phyloP scores from a whole-genome alignment of 2,329 filamentous ascomycete genomes.

The Polychaeton citri region DNA sequence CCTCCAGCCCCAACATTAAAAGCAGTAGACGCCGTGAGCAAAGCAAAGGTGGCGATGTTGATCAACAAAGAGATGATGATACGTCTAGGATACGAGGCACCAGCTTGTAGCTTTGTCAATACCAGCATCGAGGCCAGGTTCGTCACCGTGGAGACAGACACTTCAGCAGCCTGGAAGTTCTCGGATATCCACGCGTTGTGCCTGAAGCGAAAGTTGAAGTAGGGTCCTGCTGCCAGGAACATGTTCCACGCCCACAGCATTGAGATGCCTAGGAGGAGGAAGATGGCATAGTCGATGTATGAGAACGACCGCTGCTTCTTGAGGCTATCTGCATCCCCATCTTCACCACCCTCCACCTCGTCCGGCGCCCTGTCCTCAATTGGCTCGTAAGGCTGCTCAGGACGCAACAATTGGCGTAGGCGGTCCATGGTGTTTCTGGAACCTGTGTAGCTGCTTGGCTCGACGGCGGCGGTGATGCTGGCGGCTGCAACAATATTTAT shows the following conservation, averaged over 20 bases:
- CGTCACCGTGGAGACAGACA: slow-evolving; percentile 72
- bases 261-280: slow-evolving; percentile 70
- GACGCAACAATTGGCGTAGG: slow-evolving; percentile 15
- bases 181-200: slow-evolving; percentile 55
- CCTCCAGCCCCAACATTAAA: slow-evolving; percentile 47
- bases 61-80: slow-evolving; percentile 66
- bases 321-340: neutral
- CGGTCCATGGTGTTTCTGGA: slow-evolving; percentile 8
- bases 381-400: slow-evolving; percentile 19
- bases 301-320: slow-evolving; percentile 44
- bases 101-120: slow-evolving; percentile 65
- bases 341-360: slow-evolving; percentile 6
- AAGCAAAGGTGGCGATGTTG: slow-evolving; percentile 61
- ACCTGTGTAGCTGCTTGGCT: too few relatives aligned
- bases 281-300: slow-evolving; percentile 75
- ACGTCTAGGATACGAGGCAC: slow-evolving; percentile 76
- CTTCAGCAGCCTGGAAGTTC: slow-evolving; percentile 82
- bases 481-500: too few relatives aligned
- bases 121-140: slow-evolving; percentile 66
- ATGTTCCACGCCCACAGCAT: slow-evolving; percentile 99
- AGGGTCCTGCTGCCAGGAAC: slow-evolving; percentile 89
- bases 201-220: slow-evolving; percentile 74
- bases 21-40: slow-evolving; percentile 69
- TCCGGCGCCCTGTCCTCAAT: slow-evolving; percentile 11
- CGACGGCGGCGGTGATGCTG: too few relatives aligned